A percentile compares a stretch with the other conserved stretches of the same genome.
These are phyloP conservation scores for Sanghuangporus sanghuang DNA, from an alignment of 1,284 basidiomycete genomes.

Conservation along the genomic window DNA sequence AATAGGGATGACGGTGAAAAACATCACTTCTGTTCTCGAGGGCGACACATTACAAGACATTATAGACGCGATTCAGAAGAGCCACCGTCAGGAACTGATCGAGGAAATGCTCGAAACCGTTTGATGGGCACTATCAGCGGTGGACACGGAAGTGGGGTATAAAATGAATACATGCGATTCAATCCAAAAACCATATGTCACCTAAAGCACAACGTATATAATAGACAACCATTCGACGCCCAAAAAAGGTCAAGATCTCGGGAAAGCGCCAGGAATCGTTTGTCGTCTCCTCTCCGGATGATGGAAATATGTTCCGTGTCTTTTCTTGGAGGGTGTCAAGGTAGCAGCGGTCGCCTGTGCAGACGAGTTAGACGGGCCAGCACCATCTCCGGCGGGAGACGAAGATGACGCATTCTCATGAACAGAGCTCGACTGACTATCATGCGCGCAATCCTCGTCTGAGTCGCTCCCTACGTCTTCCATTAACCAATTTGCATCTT, in stretches of 20 bases:
- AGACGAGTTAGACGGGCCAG: neutral
- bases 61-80: conserved; percentile 57
- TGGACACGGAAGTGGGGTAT: neutral
- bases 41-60: conserved; percentile 68
- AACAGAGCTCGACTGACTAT: conserved; percentile 5
- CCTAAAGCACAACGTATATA: neutral
- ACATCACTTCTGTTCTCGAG: conserved; percentile 71
- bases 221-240: neutral
- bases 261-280: conserved; percentile 49
- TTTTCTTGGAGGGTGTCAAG: conserved; percentile 24
- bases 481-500: conserved; percentile 64
- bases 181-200: neutral
- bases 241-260: conserved; percentile 12
- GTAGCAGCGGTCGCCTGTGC: conserved; percentile 2
- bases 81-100: conserved; percentile 62
- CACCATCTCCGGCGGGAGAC: conserved; percentile 9
- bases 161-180: neutral
- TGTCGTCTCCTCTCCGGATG: conserved; percentile 64
- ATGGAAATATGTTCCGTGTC: conserved; percentile 69
- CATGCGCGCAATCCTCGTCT: conserved; percentile 29
- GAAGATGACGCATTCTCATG: conserved; percentile 1
- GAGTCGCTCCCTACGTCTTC: conserved; percentile 41
- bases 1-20: conserved; percentile 73
- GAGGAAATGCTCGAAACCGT: conserved; percentile 54
- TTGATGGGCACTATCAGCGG: neutral